Conservation (phyloP, 306 rosid genomes). For the Astragalus membranaceus region DNA sequence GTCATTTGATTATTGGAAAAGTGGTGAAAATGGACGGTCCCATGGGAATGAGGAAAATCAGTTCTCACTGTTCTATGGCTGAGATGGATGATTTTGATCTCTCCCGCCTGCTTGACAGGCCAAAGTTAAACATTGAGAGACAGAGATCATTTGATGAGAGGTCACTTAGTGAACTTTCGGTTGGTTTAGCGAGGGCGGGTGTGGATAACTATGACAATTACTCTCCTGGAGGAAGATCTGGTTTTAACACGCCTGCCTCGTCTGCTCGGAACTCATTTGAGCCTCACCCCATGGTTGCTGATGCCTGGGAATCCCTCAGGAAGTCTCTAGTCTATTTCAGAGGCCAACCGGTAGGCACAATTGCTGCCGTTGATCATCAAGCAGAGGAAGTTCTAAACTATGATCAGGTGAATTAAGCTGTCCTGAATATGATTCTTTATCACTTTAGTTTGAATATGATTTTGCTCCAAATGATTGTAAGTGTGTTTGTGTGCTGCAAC, state of each 20-base stretch:
- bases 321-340: conserved; percentile 65
- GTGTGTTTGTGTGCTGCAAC: not conserved
- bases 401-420: conserved; percentile 54
- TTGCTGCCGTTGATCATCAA: conserved; percentile 80
- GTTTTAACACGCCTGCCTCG: conserved; percentile 68
- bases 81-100: conserved; percentile 82
- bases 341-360: conserved; percentile 78
- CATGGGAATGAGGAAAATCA: conserved; percentile 55
- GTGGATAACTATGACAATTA: conserved; percentile 57
- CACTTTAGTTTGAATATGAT: not conserved
- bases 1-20: conserved; percentile 14
- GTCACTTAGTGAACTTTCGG: conserved; percentile 77
- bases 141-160: conserved; percentile 92
- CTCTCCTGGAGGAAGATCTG: conserved; percentile 82
- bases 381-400: conserved; percentile 84
- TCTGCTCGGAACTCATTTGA: conserved; percentile 82
- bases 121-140: conserved; percentile 70
- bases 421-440: not conserved
- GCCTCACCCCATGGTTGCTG: conserved; percentile 93
- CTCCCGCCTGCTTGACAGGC: conserved; percentile 64
- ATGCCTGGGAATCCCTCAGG: conserved; percentile 89
- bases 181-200: conserved; percentile 47
- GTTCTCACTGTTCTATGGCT: conserved; percentile 67
- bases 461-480: not conserved
- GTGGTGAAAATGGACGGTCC: conserved; percentile 52